A percentile compares a stretch with the other conserved stretches of the same genome.
phyloP scores from a whole-genome alignment of 805 yeast genomes.

The Spathaspora passalidarum region DNA sequence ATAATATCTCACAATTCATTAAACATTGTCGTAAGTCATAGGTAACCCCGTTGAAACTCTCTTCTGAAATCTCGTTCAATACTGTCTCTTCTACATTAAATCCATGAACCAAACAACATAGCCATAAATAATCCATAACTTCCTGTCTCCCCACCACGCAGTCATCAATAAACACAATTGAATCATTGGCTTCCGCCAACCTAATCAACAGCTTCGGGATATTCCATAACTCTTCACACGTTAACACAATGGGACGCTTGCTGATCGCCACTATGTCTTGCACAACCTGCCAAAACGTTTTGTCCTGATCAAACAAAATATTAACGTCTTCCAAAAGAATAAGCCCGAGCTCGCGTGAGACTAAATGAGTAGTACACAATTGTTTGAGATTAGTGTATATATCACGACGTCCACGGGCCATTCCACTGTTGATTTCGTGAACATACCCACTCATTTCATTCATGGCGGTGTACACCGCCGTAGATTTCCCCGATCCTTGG shows the following conservation, averaged over 20 bases:
- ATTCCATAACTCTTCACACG: constrained; percentile 49
- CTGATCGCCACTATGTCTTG: constrained; percentile 57
- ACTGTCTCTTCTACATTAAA: constrained; percentile 27
- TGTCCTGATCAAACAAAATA: constrained; percentile 71
- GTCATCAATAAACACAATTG: constrained; percentile 32
- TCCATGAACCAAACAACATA: constrained; percentile 35
- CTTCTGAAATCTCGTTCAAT: constrained; percentile 23
- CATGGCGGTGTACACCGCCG: constrained; percentile 66
- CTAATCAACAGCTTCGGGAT: constrained; percentile 51
- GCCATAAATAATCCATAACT: constrained; percentile 37
- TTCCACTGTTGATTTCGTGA: constrained; percentile 78
- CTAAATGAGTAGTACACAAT: constrained; percentile 78
- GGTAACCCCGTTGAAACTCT: constrained; percentile 14
- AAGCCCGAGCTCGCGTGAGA: constrained; percentile 51
- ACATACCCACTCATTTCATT: constrained; percentile 64
- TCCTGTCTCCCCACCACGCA: constrained; percentile 11
- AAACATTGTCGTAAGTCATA: constrained; percentile 49
- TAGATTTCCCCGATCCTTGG: constrained; percentile 74
- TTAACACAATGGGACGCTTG: constrained; percentile 67
- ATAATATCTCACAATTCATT: constrained; percentile 42
- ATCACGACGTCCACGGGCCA: constrained; percentile 68
- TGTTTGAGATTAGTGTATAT: constrained; percentile 66
- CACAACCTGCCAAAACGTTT: constrained; percentile 75
- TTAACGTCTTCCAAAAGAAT: constrained; percentile 87
- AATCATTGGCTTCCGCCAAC: constrained; percentile 39